Evolutionary conservation across 768 basidiomycete genomes (phyloP).

Genomic region (Kwoniella sp.): DNA sequence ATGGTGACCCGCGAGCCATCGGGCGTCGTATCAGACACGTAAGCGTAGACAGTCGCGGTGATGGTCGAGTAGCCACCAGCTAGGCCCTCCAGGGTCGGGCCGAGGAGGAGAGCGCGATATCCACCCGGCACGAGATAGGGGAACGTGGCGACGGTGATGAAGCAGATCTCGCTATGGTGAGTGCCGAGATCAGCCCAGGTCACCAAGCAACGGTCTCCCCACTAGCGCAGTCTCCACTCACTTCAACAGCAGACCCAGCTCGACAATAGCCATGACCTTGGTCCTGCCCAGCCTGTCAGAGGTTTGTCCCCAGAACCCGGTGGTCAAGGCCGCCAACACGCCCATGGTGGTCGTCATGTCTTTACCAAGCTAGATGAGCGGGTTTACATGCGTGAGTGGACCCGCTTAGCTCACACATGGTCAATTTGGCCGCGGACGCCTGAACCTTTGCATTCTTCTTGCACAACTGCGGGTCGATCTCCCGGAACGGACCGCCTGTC

Average conservation of each 20-base stretch:
- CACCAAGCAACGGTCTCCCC: neutral
- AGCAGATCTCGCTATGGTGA: slow-evolving; percentile 64
- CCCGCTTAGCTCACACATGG: slow-evolving; percentile 49
- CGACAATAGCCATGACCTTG: slow-evolving; percentile 63
- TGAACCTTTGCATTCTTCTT: slow-evolving; percentile 46
- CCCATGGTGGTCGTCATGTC: slow-evolving; percentile 75
- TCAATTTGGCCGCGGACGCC: slow-evolving; percentile 43
- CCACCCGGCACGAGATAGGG: slow-evolving; percentile 57
- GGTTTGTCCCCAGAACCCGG: slow-evolving; percentile 79
- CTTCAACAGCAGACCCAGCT: slow-evolving; percentile 70
- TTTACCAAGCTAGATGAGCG: slow-evolving; percentile 39
- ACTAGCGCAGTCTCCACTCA: slow-evolving; percentile 49
- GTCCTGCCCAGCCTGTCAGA: slow-evolving; percentile 75
- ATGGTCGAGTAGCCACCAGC: slow-evolving; percentile 72
- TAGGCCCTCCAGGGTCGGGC: slow-evolving; percentile 73
- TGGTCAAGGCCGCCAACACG: slow-evolving; percentile 70
- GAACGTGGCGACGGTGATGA: slow-evolving; percentile 73
- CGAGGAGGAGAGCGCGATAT: slow-evolving; percentile 68
- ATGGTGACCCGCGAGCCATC: slow-evolving; percentile 41
- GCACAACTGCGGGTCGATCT: slow-evolving; percentile 47
- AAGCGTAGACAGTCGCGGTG: slow-evolving; percentile 61
- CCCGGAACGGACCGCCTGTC: slow-evolving; percentile 21
- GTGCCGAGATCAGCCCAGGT: neutral
- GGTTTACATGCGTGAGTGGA: no score
- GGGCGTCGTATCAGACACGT: slow-evolving; percentile 49